phyloP scores from a whole-genome alignment of 148 eudicot genomes.

The Chenopodium quinoa region DNA sequence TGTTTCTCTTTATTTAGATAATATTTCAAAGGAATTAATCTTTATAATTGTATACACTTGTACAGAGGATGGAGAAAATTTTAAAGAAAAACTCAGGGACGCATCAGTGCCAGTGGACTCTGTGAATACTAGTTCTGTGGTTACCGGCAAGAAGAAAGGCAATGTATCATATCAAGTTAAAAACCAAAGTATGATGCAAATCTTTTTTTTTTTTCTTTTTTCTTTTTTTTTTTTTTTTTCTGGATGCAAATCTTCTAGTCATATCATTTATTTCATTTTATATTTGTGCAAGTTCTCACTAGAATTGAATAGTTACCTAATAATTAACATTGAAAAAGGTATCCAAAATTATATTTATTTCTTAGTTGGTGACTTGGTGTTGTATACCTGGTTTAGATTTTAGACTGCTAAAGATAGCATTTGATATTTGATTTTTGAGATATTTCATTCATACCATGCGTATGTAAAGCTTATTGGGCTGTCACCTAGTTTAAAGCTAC shows the following conservation, averaged over 20 bases:
- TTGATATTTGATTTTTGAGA: neutral
- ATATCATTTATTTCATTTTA: neutral
- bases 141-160: constrained; percentile 10
- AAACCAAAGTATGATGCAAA: constrained; percentile 26
- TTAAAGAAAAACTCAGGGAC: constrained; percentile 3
- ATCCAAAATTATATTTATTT: neutral
- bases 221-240: too few species aligned
- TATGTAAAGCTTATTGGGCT: neutral
- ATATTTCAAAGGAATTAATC: neutral
- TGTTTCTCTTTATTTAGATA: neutral
- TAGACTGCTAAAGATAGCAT: neutral
- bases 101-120: constrained; percentile 4
- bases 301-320: neutral
- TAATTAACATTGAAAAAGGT: neutral
- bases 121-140: constrained; percentile 8
- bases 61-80: constrained; percentile 13
- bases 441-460: neutral
- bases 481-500: neutral
- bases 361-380: neutral
- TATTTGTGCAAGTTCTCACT: neutral
- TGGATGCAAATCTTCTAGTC: too few species aligned
- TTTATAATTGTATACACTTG: neutral
- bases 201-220: too few species aligned
- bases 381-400: neutral
- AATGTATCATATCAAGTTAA: constrained; percentile 16